Percentiles rank a stretch among this genome's conserved stretches.
phyloP scores from a whole-genome alignment of 495 filamentous ascomycete genomes.

The Talaromyces trachyspermus region DNA sequence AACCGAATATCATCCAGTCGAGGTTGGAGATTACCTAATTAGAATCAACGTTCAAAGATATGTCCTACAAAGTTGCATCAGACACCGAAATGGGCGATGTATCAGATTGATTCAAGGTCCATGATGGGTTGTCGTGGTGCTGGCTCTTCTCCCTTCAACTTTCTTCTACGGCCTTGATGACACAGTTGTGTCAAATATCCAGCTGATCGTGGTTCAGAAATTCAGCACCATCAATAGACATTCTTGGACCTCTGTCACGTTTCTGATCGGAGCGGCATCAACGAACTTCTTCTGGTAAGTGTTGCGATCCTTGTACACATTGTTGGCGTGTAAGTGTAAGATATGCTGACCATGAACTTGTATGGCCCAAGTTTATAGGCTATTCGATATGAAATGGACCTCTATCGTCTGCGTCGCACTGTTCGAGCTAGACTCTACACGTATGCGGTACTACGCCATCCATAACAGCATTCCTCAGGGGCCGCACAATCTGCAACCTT shows the following conservation, averaged over 20 bases:
- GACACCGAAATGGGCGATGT: too few species aligned
- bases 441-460: conserved; percentile 24
- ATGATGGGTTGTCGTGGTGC: conserved; percentile 36
- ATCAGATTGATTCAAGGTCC: neutral
- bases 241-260: conserved; percentile 49
- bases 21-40: neutral
- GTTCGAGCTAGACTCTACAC: conserved; percentile 26
- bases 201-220: conserved; percentile 40
- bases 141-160: conserved; percentile 38
- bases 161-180: conserved; percentile 54
- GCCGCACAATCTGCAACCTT: conserved; percentile 25
- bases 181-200: conserved; percentile 55
- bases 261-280: conserved; percentile 41
- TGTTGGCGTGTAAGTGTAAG: too few species aligned
- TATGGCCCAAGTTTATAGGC: conserved; percentile 37
- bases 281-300: conserved; percentile 37
- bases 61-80: neutral
- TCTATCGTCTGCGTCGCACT: conserved; percentile 17
- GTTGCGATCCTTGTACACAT: neutral
- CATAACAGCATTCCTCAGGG: conserved; percentile 24
- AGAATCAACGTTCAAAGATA: neutral
- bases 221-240: conserved; percentile 47
- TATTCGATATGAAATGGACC: conserved; percentile 27
- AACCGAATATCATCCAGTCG: conserved; percentile 1
- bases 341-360: neutral